Conservation (phyloP, 2,329 filamentous ascomycete genomes). For the Trichoderma aggressivum region DNA sequence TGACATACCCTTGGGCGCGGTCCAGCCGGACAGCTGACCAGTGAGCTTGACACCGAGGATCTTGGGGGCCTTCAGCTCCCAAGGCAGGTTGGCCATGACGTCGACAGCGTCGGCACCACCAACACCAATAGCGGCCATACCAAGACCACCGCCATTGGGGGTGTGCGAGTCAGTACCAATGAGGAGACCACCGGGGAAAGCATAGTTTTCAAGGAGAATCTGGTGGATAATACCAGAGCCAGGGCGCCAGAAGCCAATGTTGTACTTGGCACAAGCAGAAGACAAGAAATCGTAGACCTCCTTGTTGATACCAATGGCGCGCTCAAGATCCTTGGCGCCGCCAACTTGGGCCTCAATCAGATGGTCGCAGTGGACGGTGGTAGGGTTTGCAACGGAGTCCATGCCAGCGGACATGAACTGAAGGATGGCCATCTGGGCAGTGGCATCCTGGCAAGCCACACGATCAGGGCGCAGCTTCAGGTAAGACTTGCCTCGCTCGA, state of each 20-base stretch:
- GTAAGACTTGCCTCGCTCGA: constrained; percentile 93
- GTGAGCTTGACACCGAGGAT: constrained; percentile 95
- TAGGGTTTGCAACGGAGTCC: constrained; percentile 89
- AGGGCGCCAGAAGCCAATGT: constrained; percentile 99
- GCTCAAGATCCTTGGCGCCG: constrained; percentile 86
- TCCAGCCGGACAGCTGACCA: constrained; percentile 85
- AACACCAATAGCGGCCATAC: constrained; percentile 92
- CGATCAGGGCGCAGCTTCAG: constrained; percentile 95
- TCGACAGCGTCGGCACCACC: constrained; percentile 98
- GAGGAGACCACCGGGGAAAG: constrained; percentile 95
- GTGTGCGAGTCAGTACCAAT: constrained; percentile 99
- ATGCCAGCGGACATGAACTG: constrained; percentile 99
- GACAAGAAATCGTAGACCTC: constrained; percentile 98
- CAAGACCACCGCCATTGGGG: constrained; percentile 93
- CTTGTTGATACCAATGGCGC: constrained; percentile 93
- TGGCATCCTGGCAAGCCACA: constrained; percentile 99
- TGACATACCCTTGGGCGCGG: constrained; percentile 77
- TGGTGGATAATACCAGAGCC: constrained; percentile 99
- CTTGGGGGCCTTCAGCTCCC: constrained; percentile 98
- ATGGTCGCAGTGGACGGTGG: constrained; percentile 98
- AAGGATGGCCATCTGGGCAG: constrained; percentile 98
- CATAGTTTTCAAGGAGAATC: constrained; percentile 97
- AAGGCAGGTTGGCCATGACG: constrained; percentile 94
- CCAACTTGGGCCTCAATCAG: constrained; percentile 97
- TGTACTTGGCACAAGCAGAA: constrained; percentile 94